Evolutionary conservation across 202 grass and related monocot genomes (phyloP).

Genomic region (Hordeum pubiflorum): DNA sequence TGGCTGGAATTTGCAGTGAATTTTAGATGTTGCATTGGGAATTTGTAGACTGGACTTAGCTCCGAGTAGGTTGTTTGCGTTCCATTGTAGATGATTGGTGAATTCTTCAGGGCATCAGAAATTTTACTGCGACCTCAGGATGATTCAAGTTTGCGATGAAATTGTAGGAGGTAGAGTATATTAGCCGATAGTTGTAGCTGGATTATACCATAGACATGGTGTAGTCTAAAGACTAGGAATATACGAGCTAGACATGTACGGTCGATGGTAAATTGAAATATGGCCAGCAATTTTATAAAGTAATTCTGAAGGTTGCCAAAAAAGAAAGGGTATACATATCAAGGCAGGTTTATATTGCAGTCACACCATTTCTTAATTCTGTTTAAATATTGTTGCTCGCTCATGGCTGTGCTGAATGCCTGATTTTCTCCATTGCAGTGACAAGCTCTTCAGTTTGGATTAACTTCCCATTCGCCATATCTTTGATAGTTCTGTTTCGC

Average conservation of each 20-base stretch:
- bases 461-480: slow-evolving; percentile 71
- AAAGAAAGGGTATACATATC: not conserved
- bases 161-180: not conserved
- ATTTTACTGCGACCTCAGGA: not conserved
- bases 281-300: not conserved
- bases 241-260: not conserved
- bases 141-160: not conserved
- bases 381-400: not conserved
- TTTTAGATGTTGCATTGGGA: not conserved
- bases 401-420: not conserved
- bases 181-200: too few species aligned
- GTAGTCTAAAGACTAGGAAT: not conserved
- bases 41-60: not conserved
- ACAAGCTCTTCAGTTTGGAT: slow-evolving; percentile 97
- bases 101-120: not conserved
- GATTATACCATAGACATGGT: not conserved
- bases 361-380: not conserved
- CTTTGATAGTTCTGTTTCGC: slow-evolving; percentile 60
- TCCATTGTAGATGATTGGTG: not conserved
- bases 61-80: not conserved
- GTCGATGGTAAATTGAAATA: not conserved
- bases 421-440: slow-evolving; percentile 49
- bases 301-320: not conserved
- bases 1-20: not conserved
- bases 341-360: not conserved